Conservation (phyloP, 2,329 filamentous ascomycete genomes). For the Ceratocystis destructans region DNA sequence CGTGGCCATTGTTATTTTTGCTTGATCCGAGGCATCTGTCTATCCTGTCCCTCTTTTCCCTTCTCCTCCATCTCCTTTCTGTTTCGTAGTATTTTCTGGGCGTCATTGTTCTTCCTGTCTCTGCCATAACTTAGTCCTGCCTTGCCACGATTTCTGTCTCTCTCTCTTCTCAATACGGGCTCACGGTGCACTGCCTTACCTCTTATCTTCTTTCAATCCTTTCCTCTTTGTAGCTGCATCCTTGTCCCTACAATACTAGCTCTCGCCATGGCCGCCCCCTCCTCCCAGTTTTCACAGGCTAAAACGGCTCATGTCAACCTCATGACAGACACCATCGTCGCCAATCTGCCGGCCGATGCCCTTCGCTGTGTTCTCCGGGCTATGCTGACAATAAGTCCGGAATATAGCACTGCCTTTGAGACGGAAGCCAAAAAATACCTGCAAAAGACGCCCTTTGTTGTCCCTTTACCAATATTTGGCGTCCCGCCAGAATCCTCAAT, state of each 20-base stretch:
- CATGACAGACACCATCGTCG: conserved; percentile 34
- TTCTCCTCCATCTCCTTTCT: background rate
- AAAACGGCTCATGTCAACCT: conserved; percentile 33
- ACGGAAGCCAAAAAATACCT: conserved; percentile 25
- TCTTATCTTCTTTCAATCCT: background rate
- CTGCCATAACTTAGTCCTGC: background rate
- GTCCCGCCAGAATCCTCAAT: background rate
- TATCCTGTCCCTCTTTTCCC: background rate
- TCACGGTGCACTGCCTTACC: background rate
- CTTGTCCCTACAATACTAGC: background rate
- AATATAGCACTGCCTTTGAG: conserved; percentile 27
- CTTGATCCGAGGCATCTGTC: background rate
- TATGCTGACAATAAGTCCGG: conserved; percentile 22
- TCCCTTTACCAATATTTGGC: conserved; percentile 7
- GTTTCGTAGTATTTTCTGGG: background rate
- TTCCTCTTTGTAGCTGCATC: background rate
- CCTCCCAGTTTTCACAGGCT: conserved; percentile 14
- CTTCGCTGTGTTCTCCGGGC: conserved; percentile 29
- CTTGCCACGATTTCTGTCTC: background rate
- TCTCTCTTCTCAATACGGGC: background rate
- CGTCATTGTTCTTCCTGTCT: background rate
- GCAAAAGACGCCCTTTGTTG: conserved; percentile 19
- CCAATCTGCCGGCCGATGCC: conserved; percentile 30
- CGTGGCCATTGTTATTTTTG: background rate
- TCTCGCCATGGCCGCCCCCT: background rate